A percentile compares a stretch with the other conserved stretches of the same genome.
Evolutionary conservation across 31 red algal genomes (phyloP).

Genomic region (Odonthalia washingtoniensis): DNA sequence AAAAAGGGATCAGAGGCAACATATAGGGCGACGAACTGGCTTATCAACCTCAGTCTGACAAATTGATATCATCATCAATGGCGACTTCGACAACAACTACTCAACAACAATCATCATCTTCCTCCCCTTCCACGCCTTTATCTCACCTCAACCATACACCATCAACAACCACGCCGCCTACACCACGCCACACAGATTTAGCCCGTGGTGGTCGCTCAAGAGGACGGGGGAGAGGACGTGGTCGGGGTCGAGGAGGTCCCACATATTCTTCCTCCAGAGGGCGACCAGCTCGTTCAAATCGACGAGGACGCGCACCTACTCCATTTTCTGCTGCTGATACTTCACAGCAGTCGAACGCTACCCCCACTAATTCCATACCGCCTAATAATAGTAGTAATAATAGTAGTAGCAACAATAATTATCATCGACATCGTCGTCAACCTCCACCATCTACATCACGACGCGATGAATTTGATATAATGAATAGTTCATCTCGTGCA

Average conservation of each 20-base stretch:
- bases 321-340: not conserved
- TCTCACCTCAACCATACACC: too few species aligned
- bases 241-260: conserved; percentile 15
- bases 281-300: not conserved
- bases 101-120: not conserved
- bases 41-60: too few species aligned
- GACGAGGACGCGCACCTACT: not conserved
- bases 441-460: not conserved
- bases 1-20: too few species aligned
- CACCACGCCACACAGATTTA: too few species aligned
- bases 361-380: not conserved
- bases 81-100: too few species aligned
- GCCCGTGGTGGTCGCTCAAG: not conserved
- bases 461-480: not conserved
- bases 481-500: not conserved
- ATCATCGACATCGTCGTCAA: not conserved
- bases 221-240: conserved; percentile 39
- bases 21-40: too few species aligned
- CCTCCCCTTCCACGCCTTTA: not conserved
- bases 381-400: not conserved
- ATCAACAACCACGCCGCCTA: too few species aligned
- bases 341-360: not conserved
- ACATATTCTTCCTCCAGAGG: not conserved
- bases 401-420: conserved; percentile 14
- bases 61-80: too few species aligned